Conservation (phyloP, 768 basidiomycete species). For the Lactifluus pinguis region DNA sequence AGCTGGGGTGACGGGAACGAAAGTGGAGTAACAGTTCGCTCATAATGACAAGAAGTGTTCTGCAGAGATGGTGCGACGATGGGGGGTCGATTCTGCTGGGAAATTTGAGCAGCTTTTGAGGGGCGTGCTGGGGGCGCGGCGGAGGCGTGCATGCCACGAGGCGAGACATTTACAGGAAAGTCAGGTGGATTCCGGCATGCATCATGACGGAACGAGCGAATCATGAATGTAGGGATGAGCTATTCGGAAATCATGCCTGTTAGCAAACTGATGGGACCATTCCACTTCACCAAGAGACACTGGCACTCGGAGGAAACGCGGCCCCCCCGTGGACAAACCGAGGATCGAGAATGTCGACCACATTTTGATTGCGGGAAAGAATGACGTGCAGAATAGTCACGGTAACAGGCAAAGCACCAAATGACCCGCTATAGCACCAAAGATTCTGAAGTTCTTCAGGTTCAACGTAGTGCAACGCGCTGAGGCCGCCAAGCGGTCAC, state of each 20-base stretch:
- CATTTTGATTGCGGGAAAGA: not conserved
- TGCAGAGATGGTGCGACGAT: slow-evolving; percentile 8
- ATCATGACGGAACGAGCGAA: not conserved
- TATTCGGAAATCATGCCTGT: slow-evolving; percentile 2
- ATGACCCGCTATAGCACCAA: not conserved
- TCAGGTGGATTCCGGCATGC: slow-evolving; percentile 9
- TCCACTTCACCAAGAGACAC: not conserved
- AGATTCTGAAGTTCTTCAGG: not conserved
- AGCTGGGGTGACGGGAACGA: slow-evolving; percentile 1
- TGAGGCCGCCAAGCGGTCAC: not conserved
- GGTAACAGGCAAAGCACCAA: not conserved
- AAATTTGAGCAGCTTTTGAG: slow-evolving; percentile 17
- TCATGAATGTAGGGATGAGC: not conserved
- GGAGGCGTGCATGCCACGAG: slow-evolving; percentile 18
- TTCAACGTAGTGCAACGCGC: not conserved
- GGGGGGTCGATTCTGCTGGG: slow-evolving; percentile 2
- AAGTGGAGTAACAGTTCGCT: slow-evolving; percentile 3
- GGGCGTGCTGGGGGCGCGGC: slow-evolving; percentile 12
- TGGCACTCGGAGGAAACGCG: not conserved
- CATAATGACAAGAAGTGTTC: slow-evolving; percentile 12
- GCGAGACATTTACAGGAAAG: not conserved
- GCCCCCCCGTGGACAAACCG: not conserved
- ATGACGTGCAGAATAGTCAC: slow-evolving; percentile 3
- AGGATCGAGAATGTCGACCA: not conserved
- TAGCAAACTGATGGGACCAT: not conserved